These are phyloP conservation scores for Carnegiea gigantea DNA, from an alignment of 179 eudicot species.

Conservation along the genomic window DNA sequence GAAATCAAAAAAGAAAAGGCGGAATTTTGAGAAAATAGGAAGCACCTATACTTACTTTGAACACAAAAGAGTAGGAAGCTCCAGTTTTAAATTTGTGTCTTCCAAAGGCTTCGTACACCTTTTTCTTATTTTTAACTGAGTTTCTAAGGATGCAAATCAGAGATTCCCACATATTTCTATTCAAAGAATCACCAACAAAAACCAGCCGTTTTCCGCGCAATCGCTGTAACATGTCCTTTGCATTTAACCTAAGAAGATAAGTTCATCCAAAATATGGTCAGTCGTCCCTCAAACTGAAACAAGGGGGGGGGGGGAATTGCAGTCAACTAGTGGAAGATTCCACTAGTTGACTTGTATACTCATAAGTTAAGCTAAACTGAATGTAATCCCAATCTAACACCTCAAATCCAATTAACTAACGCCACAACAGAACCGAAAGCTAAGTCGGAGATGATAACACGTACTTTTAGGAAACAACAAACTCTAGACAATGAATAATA, in stretches of 20 bases:
- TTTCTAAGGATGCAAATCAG: slow-evolving; percentile 61
- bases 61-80: slow-evolving; percentile 80
- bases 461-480: background rate
- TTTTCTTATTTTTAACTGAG: slow-evolving; percentile 44
- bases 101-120: slow-evolving; percentile 74
- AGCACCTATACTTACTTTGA: slow-evolving; percentile 50
- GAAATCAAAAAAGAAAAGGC: background rate
- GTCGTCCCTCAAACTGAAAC: background rate
- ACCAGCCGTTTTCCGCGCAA: slow-evolving; percentile 66
- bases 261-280: slow-evolving; percentile 15
- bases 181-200: slow-evolving; percentile 72
- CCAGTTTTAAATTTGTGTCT: slow-evolving; percentile 62
- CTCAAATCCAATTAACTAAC: background rate
- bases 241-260: slow-evolving; percentile 42
- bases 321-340: background rate
- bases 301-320: too few species aligned
- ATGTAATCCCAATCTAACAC: background rate
- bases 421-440: background rate
- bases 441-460: background rate
- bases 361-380: background rate
- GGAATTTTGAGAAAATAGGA: background rate
- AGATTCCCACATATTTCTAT: slow-evolving; percentile 87
- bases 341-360: background rate
- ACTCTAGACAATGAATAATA: background rate
- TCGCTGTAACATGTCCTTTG: slow-evolving; percentile 49